Evolutionary conservation across 164 flowering plant species (phyloP), one percentile per base, ranked within the genome.

Genomic region (Protea cynaroides): DNA sequence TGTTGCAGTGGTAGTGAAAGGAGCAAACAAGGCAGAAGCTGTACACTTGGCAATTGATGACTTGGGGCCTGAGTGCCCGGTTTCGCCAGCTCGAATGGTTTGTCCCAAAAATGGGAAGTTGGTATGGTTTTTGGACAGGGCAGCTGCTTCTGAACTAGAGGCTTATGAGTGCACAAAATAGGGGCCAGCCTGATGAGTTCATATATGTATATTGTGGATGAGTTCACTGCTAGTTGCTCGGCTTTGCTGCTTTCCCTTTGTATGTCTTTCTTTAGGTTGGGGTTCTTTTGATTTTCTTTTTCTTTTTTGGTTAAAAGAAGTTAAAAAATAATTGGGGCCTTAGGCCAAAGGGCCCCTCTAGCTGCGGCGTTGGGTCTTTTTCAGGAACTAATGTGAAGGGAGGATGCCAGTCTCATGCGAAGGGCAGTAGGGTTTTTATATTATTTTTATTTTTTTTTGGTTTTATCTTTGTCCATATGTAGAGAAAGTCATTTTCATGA

Each of bases 121-220:
- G 68, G 86, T 84, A 17, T 89, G 96, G 96, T 89, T 89, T 79
- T 67, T 85, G 72, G 96, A 89, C 73, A 78, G 71, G 58, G 56
- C 71, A 11, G 88, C 96, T 60, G 89, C 90, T 15, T 83, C 84
- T 18, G 76, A 79, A 74, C 85, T 88, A 43, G 75, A 75, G 29
- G 65, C 64, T 47, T 64, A 19, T 58, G 67, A 78, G 38, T 54
- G 70, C 67, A 65, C 74, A 19, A 62, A 69, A 53, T 73, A 77
- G 76, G 43, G 34, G 24, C 50, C 61, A n/a, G 34, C 62, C n/a
- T 34, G 72, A 49, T 10, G 67, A 59, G 71, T 74, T 64, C 63
- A 57, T 53, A 66, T 69, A 65, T 73, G 78, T 68, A 69, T 63
- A 64, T 77, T 67, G 76, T 23, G 52, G 71, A 61, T 60, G 68